Evolutionary conservation across 495 filamentous ascomycete genomes (phyloP), one percentile per base, ranked within the genome.

Genomic region (Penicillium lividum): DNA sequence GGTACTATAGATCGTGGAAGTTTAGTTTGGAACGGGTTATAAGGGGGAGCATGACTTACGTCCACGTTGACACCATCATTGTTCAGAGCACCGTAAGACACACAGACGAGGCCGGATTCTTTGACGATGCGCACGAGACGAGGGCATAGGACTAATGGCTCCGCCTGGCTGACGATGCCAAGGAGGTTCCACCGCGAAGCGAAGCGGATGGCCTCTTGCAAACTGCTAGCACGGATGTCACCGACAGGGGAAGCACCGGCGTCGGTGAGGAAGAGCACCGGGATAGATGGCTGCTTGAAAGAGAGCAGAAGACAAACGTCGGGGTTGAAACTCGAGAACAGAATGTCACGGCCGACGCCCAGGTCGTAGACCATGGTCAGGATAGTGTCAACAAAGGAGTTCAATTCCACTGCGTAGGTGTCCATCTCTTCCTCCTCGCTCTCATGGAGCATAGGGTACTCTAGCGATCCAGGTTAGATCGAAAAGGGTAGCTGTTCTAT

Each of bases 371-470:
- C 93, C 69, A 89, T 93, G 27, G 77, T 83, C 4, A 99, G 80
- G 9, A 99, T 89, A 3, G 91, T 94, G 70, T 99, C 93, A 65
- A 96, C 93, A 71, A 97, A 99, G 4, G 89, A 91, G 72, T 99
- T 99, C 59, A 98, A 84, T 74, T 99, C 95, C 46, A 99, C 89
- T 6, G 91, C 93, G 68, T 94, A 97, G 8, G 91, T 90, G 68
- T 98, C 95, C 95, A 99, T 98, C 62, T 95, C 92, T 60, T 96
- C 88, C 69, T 94, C 89, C 70, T 96, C 91, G 64, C 81, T 88
- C 78, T 99, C 95, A 66, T 90, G 86, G 48, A 98, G 84, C 92
- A 97, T 97, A 22, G 95, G 95, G 71, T 99, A 99, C 70, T 98
- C 82, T 85, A 54, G 62, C 60, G 62, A 65, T 42, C 60, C 53